Base-by-base conservation (phyloP, 169 alveolate genomes). In the Eimeria praecox region DNA sequence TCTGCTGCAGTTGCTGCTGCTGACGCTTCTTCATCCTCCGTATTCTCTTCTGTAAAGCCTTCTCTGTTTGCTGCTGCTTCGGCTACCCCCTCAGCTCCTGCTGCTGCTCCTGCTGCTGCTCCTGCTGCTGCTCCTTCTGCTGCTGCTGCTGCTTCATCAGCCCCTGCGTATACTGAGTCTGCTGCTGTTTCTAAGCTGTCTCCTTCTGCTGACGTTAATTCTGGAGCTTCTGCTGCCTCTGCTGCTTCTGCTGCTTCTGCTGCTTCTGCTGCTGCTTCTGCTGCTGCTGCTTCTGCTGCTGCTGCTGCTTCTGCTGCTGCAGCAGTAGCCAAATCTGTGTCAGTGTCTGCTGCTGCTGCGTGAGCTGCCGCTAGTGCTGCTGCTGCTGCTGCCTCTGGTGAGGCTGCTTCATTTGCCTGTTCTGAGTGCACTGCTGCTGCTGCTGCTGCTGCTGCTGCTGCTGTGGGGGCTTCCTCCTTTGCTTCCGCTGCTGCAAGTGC, bases 331-430 rank as follows among this genome's bases (percentile, higher is more conserved):
- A 22, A 24, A 30, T 44, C 20, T 52, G 82, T 40, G 56, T 62
- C 93, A 10, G 22, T 2, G 16, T 86, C 82, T 30, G 93, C 66
- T 16, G 56, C 62, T 62, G 44, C 6, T 35, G 49, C 73, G 64
- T 30, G 62, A 64, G 40, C 87, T 66, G 85, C 73, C 54, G 30
- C 87, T 64, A 62, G 66, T 69, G 52, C 49, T 27, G 71, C 90
- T 35, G 62, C 90, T 35, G 62, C 88, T 77, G 49, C 64, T 42
- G 10, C 33, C 33, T 77, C 24, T 20, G 66, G n/a, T 20, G 4
- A 56, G 20, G 27, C 66, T 20, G 66, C 27, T 56, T 20, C 66
- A 14, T 56, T 27, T 16, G 66, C 66, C 66, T 16, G n/a, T 56
- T 56, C 27, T 20, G 66, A 18, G 4, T 56, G 66, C 66, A 56